Evolutionary conservation across 2,329 filamentous ascomycete species (phyloP).

Genomic region (Penicillium sp.): DNA sequence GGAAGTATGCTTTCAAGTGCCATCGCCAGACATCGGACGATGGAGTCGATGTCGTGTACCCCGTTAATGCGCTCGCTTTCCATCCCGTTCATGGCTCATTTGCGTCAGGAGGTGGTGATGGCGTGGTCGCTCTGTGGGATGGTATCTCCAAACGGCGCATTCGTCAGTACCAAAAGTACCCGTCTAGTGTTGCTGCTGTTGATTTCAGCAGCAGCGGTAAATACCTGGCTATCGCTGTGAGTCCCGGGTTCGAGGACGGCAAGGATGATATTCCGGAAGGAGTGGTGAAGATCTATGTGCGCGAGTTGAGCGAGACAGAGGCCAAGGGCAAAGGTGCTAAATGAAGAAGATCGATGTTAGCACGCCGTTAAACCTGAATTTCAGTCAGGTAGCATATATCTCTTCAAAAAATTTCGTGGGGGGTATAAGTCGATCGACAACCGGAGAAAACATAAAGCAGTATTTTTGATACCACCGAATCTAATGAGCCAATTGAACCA

Average conservation of each 20-base stretch:
- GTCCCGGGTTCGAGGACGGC: slow-evolving; percentile 84
- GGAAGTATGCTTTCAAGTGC: slow-evolving; percentile 99
- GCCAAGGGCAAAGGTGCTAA: slow-evolving; percentile 81
- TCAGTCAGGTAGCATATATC: neutral
- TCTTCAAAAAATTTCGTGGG: neutral
- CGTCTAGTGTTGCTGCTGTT: slow-evolving; percentile 73
- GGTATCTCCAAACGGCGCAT: slow-evolving; percentile 86
- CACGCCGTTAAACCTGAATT: neutral
- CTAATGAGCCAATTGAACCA: slow-evolving; percentile 15
- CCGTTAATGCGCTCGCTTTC: slow-evolving; percentile 86
- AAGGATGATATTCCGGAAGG: slow-evolving; percentile 74
- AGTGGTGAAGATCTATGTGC: slow-evolving; percentile 71
- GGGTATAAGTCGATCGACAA: neutral
- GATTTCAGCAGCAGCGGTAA: slow-evolving; percentile 76
- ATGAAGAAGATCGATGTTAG: slow-evolving; percentile 32
- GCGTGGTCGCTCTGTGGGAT: slow-evolving; percentile 91
- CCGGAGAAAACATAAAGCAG: slow-evolving; percentile 5
- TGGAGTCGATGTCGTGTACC: slow-evolving; percentile 79
- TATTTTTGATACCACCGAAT: slow-evolving; percentile 15
- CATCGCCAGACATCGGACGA: slow-evolving; percentile 70
- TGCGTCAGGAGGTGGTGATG: slow-evolving; percentile 84
- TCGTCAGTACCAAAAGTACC: slow-evolving; percentile 82
- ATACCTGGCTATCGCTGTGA: slow-evolving; percentile 75
- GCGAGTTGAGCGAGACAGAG: slow-evolving; percentile 83
- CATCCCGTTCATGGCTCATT: slow-evolving; percentile 82